Conservation (phyloP, 2,329 filamentous ascomycete genomes). For the Aspergillus sp. region DNA sequence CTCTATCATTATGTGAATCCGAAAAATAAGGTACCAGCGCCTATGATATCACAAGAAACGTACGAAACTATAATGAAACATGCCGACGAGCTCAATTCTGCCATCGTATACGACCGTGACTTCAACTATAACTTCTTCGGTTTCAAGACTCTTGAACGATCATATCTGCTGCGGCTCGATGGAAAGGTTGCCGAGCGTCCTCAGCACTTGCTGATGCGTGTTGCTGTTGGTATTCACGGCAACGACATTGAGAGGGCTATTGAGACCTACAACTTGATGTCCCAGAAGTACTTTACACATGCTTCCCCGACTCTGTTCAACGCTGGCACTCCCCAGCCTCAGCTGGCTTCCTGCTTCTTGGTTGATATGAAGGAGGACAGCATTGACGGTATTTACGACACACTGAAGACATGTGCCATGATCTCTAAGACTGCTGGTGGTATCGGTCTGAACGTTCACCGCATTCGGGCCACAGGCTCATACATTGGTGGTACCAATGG, state of each 20-base stretch:
- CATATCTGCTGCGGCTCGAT: constrained; percentile 92
- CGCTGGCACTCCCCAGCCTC: constrained; percentile 88
- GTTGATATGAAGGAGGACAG: constrained; percentile 99
- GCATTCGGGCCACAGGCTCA: constrained; percentile 93
- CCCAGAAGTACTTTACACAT: constrained; percentile 96
- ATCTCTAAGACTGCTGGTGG: constrained; percentile 99
- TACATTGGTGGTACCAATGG: constrained; percentile 99
- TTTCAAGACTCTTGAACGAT: constrained; percentile 98
- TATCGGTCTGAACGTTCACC: constrained; percentile 94
- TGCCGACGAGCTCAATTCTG: constrained; percentile 95
- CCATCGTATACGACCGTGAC: constrained; percentile 97
- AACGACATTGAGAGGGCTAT: constrained; percentile 92
- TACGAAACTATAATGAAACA: constrained; percentile 95
- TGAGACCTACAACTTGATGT: constrained; percentile 99
- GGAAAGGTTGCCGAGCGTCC: constrained; percentile 96
- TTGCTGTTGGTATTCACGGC: constrained; percentile 93
- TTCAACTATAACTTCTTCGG: constrained; percentile 99
- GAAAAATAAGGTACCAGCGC: constrained; percentile 77
- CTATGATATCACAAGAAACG: constrained; percentile 91
- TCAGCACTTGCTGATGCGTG: constrained; percentile 99
- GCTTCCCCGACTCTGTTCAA: constrained; percentile 98
- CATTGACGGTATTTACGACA: constrained; percentile 99
- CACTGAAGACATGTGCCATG: constrained; percentile 98
- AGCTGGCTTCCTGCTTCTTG: constrained; percentile 97
- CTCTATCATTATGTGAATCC: constrained; percentile 96